These are phyloP conservation scores for Capsicum pubescens DNA, from an alignment of 257 asterid genomes.

Conservation along the genomic window DNA sequence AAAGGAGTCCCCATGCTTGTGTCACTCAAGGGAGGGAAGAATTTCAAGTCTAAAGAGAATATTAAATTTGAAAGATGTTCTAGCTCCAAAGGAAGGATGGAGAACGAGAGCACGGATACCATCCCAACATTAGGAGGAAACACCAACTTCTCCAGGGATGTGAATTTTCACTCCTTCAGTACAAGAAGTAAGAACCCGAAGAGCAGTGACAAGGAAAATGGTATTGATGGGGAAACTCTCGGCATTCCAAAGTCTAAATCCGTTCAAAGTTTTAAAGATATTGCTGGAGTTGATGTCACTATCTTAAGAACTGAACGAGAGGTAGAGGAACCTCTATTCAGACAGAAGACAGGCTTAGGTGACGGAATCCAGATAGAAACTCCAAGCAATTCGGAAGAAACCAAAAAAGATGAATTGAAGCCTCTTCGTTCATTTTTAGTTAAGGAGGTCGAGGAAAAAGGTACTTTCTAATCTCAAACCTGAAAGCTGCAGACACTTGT, in stretches of 20 bases:
- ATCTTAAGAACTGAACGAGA: slow-evolving; percentile 19
- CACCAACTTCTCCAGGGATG: slow-evolving; percentile 26
- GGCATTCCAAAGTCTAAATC: slow-evolving; percentile 39
- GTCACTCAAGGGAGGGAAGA: slow-evolving; percentile 44
- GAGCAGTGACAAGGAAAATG: slow-evolving; percentile 29
- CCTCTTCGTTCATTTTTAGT: slow-evolving; percentile 40
- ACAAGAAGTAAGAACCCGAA: slow-evolving; percentile 31
- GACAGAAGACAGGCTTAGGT: slow-evolving; percentile 30
- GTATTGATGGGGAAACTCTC: slow-evolving; percentile 21
- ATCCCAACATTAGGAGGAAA: slow-evolving; percentile 22
- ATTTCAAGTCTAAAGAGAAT: slow-evolving; percentile 37
- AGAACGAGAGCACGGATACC: slow-evolving; percentile 31
- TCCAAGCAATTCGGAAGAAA: slow-evolving; percentile 33
- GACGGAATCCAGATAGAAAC: slow-evolving; percentile 35
- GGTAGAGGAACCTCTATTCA: slow-evolving; percentile 37
- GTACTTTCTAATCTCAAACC: slow-evolving; percentile 38
- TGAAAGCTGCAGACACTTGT: slow-evolving; percentile 10
- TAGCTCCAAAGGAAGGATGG: slow-evolving; percentile 49
- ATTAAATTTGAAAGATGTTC: slow-evolving; percentile 38
- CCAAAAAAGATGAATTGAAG: slow-evolving; percentile 36
- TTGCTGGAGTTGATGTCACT: slow-evolving; percentile 26
- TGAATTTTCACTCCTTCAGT: slow-evolving; percentile 28
- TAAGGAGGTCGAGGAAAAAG: slow-evolving; percentile 43
- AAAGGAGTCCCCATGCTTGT: slow-evolving; percentile 61
- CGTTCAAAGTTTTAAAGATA: slow-evolving; percentile 29